Evolutionary conservation across 2,329 filamentous ascomycete genomes (phyloP), one percentile per base, ranked within the genome.

Genomic region (Phoma herbarum): DNA sequence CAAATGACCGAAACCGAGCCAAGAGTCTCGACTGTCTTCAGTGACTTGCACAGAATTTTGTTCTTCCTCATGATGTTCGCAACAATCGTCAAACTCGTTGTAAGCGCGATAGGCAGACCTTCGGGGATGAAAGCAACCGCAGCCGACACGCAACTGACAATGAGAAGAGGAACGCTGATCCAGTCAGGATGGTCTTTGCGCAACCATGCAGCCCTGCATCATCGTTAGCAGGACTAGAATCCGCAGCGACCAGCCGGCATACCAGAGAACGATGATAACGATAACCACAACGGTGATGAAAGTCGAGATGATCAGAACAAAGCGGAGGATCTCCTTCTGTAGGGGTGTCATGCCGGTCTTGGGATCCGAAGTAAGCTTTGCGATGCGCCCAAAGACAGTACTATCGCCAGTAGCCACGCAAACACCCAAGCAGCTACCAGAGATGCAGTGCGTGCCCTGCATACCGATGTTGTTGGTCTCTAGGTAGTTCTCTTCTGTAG

Each of bases 361-460:
- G 0, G 89, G 89, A 52, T 88, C 83, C 49, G 86, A 90, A 0
- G 90, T 91, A 49, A 93, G 79, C 63, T 87, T 87, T 1, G 90
- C 90, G 64, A 93, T 90, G 46, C 88, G 85, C 9, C 90, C 90
- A 74, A 93, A 92, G 22, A 93, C 87, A 0, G 90, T 92, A 14
- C 79, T 81, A 71, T 92, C 88, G 9, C 90, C 90, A 0, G 88
- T 93, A 1, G 87, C 86, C 11, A 93, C 86, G 2, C 91, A 88
- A 10, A 93, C 77, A 18, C 88, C 90, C 14, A 84, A 80, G 50
- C 85, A 88, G 22, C 81, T 87, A 3, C 90, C 90, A 7, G 87
- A 87, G 4, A 90, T 86, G 65, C 90, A 92, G 68, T 93, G 89
- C 0, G 90, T 92, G n/a, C 91, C 90, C 71, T 92, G 90, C 10